phyloP scores from a whole-genome alignment of 441 rosid genomes.

The Cnidoscolus chayamansa region DNA sequence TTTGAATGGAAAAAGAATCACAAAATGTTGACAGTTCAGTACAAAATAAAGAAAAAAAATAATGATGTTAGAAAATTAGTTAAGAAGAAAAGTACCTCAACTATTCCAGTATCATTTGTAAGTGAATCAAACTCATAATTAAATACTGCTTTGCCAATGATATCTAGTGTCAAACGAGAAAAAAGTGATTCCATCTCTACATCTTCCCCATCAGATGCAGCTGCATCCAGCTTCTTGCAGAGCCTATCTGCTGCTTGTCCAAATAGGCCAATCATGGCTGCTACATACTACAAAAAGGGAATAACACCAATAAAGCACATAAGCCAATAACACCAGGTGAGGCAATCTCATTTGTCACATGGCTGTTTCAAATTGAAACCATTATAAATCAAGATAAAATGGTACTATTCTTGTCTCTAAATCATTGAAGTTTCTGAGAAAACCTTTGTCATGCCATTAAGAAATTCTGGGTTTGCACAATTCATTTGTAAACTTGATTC shows the following conservation, averaged over 20 bases:
- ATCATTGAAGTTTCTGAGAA: no score
- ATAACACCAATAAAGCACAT: slow-evolving; percentile 15
- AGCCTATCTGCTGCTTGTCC: slow-evolving; percentile 93
- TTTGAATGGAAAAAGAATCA: slow-evolving; percentile 12
- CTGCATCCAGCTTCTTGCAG: slow-evolving; percentile 72
- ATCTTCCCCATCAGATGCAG: slow-evolving; percentile 76
- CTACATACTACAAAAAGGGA: slow-evolving; percentile 61
- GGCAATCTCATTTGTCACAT: neutral
- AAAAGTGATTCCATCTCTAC: slow-evolving; percentile 97
- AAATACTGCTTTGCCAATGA: slow-evolving; percentile 95
- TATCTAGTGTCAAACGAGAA: slow-evolving; percentile 88
- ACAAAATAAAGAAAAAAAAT: slow-evolving; percentile 5
- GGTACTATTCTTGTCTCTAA: no score
- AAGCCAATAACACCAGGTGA: neutral
- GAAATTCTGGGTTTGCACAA: no score
- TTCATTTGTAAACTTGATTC: no score
- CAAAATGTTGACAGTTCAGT: slow-evolving; percentile 15
- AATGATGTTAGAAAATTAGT: slow-evolving; percentile 10
- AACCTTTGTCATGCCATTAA: no score
- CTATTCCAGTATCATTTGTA: slow-evolving; percentile 87
- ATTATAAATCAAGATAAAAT: no score
- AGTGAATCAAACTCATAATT: slow-evolving; percentile 94
- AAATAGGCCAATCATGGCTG: slow-evolving; percentile 86
- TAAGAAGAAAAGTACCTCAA: slow-evolving; percentile 54
- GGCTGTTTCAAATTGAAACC: neutral